Conservation (phyloP, 2,329 filamentous ascomycete species). For the Aspergillus hiratsukae region DNA sequence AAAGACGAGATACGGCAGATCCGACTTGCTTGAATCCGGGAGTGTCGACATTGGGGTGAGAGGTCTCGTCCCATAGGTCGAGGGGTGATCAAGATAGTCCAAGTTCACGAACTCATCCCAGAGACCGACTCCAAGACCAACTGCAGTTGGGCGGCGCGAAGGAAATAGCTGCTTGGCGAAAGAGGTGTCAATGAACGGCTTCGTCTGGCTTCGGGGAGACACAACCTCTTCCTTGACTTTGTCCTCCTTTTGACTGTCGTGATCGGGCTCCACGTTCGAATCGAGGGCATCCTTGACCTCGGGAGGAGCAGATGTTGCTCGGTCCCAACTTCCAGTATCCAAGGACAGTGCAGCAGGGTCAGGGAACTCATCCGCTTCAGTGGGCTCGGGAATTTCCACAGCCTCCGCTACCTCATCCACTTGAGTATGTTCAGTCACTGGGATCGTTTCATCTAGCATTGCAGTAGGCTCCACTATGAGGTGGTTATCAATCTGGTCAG, state of each 20-base stretch:
- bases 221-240: background rate
- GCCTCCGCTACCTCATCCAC: background rate
- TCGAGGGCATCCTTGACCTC: background rate
- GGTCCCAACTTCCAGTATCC: constrained; percentile 11
- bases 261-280: background rate
- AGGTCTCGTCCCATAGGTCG: constrained; percentile 6
- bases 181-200: constrained; percentile 31
- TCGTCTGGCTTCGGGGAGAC: constrained; percentile 3
- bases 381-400: constrained; percentile 1
- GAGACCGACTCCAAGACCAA: constrained; percentile 30
- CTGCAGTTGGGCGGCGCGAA: constrained; percentile 25
- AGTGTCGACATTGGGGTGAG: constrained; percentile 8
- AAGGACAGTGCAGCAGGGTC: background rate
- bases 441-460: constrained; percentile 6
- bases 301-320: constrained; percentile 6
- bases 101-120: constrained; percentile 38
- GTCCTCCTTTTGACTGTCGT: background rate
- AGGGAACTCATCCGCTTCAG: background rate
- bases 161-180: constrained; percentile 33
- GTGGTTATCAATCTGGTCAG: constrained; percentile 9
- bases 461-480: constrained; percentile 2
- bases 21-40: constrained; percentile 10
- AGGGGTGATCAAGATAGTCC: constrained; percentile 29
- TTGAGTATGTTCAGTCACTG: background rate
- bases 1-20: constrained; percentile 38